Base-by-base conservation (phyloP, 768 basidiomycete genomes). In the Suillus luteus region DNA sequence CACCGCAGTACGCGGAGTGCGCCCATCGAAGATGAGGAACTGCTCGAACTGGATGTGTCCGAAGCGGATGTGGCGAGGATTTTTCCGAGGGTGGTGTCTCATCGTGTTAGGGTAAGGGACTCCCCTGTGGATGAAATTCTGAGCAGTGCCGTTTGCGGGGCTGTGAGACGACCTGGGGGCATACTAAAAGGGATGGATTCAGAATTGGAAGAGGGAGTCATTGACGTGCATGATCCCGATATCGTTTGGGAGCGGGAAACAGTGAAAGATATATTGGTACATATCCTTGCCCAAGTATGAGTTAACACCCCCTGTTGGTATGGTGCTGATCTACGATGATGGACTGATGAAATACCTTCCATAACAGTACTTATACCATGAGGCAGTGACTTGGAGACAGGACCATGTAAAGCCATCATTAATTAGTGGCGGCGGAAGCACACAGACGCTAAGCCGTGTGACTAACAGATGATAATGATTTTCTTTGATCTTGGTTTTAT, bases 31-130 rank as follows among this genome's bases (percentile, higher is more conserved):
- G 64, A 68, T 59, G 72, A 74, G 27, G 69, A 71, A 58, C 68
- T 68, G 33, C 69, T 73, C 51, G 70, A 77, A 41, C 68, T 88
- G 66, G 89, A 90, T 63, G 86, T 90, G 5, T 88, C 88, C 6
- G 89, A 91, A 72, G 86, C 87, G 62, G 89, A 93, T 68, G 81
- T 91, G 66, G 89, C 89, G 62, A 82, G 89, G 64, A 86, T 92
- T 35, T 83, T 91, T 66, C 90, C 90, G 41, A 78, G 90, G 24
- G 85, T 88, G 0, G 82, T 93, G 37, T 87, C 89, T 8, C 92
- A 94, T 76, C 87, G 92, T 12, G 70, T 94, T 64, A 80, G 88
- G 58, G 83, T 91, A 62, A 81, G 91, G 43, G 83, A 86, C 71
- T 85, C 89, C 1, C 89, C 89, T 1, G 79, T 85, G 64, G 89